Base-by-base conservation (phyloP, 495 filamentous ascomycete genomes). In the Penicillium soppii region DNA sequence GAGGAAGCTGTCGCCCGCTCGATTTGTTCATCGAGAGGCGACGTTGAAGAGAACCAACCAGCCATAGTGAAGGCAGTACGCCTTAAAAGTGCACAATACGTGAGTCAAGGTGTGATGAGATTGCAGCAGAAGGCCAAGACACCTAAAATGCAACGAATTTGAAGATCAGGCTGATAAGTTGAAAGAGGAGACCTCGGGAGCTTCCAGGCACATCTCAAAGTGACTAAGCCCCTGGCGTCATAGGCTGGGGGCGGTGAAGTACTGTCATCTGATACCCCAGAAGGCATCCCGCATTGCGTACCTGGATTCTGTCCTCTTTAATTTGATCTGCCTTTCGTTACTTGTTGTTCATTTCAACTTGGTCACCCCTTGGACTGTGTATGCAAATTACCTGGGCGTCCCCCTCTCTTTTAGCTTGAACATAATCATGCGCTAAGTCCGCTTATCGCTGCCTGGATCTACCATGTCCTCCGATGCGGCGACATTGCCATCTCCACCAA, bases 1-100 rank as follows among this genome's bases (percentile, higher is more conserved):
- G 91, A 96, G 54, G 91, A 96, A 27, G 86, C 84, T 13, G 94
- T 98, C 36, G 94, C 94, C 69, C 86, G 87, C 65, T 96, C 94
- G 58, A 98, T 87, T 76, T 97, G 94, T 68, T 95, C 90, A 68
- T 98, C 95, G 67, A 98, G 82, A 64, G 90, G 89, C 39, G 83
- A 88, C 64, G 86, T 86, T 43, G 88, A 90, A 35, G 86, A 88
- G 76, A 94, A 96, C 89, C 94, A 97, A 62, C 91, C 83, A 54
- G 88, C 80, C 89, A 96, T 95, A 75, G 77, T 87, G n/a, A 35
- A 29, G 43, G 25, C 37, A 41, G 15, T 15, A 47, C 47, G 51
- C 52, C 36, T 16, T 16, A 8, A 17, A 23, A 22, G 41, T 13
- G 39, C 32, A 17, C 44, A 32, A 50, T 47, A 15, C 49, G 40